Base-by-base conservation (phyloP, 192 early-diverging fungal species). In the Backusella mclennaniae region DNA sequence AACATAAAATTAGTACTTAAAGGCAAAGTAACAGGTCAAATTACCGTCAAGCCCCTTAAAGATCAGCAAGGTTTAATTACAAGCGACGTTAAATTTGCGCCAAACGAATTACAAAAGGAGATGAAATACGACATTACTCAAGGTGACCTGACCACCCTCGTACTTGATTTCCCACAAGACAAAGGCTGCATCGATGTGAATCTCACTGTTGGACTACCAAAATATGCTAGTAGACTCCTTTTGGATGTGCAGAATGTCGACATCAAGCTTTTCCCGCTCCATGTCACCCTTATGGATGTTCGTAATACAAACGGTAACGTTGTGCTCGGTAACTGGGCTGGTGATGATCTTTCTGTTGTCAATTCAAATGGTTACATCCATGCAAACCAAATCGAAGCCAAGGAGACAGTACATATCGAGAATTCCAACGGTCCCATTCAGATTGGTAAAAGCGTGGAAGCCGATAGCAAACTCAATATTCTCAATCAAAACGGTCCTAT, bases 131-230 rank as follows among this genome's bases (percentile, higher is more conserved):
- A 63, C 11, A 14, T 63, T 29, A 63, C 23, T 3, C 56, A 63
- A 29, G 56, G 56, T 29, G 56, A 63, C 9, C 9, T 63, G 56
- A 63, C 56, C 3, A 63, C 56, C 6, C 56, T 63, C 26, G 23
- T 63, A 63, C 26, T 63, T 11, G 56, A 63, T 63, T 63, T 63
- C 11, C 56, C 56, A 29, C 56, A 63, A 12, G 56, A 63, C 8
- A 63, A 63, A 63, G 56, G 56, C n/a, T 63, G 56, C 12, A 63
- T 63, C 23, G 26, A 63, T 63, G 56, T 63, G 9, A 63, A 63
- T 63, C 23, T 63, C 0, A 63, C 56, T 0, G 29, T 63, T 29
- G 56, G 56, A 12, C 3, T 63, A 29, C 56, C 56, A 15, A 63
- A 63, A 26, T 63, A 63, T 63, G 56, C 56, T 12, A 63, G 56